phyloP scores from a whole-genome alignment of 257 asterid genomes.

The Forsythia suspensa region DNA sequence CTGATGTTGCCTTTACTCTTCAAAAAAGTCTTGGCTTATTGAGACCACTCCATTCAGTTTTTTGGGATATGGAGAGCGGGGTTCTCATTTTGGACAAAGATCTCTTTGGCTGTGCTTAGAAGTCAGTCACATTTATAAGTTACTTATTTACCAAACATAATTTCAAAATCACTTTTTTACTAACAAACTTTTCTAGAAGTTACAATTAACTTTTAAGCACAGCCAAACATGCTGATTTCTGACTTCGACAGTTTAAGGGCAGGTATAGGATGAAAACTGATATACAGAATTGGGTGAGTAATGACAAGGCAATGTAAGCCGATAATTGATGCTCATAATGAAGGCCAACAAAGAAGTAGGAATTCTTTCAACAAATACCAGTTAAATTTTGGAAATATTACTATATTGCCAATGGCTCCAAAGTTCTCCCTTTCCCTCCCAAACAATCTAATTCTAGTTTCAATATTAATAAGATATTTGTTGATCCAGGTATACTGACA shows the following conservation, averaged over 20 bases:
- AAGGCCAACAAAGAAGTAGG: not conserved
- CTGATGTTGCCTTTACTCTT: not conserved
- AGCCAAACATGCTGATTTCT: not conserved
- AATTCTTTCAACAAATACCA: not conserved
- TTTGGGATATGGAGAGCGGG: not conserved
- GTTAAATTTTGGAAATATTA: constrained; percentile 1
- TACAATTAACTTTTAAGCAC: too few relatives aligned
- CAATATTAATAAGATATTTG: constrained; percentile 18
- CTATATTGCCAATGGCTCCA: not conserved
- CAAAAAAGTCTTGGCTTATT: not conserved
- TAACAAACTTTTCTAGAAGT: not conserved
- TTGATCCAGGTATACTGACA: constrained; percentile 81
- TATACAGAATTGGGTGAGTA: not conserved
- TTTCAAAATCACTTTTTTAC: too few relatives aligned
- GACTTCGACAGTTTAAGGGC: not conserved
- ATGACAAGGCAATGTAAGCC: not conserved
- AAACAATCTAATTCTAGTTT: constrained; percentile 13
- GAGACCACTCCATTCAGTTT: not conserved
- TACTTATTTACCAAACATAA: too few relatives aligned
- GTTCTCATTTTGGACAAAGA: not conserved
- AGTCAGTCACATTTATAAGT: not conserved
- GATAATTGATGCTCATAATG: not conserved
- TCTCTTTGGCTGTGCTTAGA: not conserved
- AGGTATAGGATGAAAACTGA: not conserved
- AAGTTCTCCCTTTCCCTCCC: constrained; percentile 11